Evolutionary conservation across 2,329 filamentous ascomycete genomes (phyloP).

Genomic region (Trichoderma lentiforme): DNA sequence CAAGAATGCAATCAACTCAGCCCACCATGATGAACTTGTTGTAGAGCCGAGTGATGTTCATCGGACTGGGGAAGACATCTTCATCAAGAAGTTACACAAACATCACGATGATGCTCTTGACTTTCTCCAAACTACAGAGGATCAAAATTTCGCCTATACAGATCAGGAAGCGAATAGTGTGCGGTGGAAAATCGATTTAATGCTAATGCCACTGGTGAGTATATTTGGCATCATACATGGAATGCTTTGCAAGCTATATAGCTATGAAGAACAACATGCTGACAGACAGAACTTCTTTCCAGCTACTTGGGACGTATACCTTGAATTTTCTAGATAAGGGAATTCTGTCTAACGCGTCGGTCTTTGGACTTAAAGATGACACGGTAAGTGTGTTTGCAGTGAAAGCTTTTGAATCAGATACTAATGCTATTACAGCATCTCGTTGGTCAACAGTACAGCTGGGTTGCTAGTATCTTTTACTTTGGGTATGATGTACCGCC

Average conservation of each 20-base stretch:
- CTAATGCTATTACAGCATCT: background rate
- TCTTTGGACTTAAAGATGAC: background rate
- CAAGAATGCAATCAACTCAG: background rate
- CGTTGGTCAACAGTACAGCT: background rate
- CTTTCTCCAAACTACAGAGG: background rate
- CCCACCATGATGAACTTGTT: background rate
- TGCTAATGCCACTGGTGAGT: conserved; percentile 17
- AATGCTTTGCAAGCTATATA: background rate
- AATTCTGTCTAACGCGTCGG: background rate
- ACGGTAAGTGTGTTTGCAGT: background rate
- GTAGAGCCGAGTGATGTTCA: background rate
- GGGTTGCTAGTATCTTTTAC: background rate
- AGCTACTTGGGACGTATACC: background rate
- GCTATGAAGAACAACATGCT: background rate
- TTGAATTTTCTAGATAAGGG: background rate
- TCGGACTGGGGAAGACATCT: background rate
- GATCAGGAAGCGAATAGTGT: conserved; percentile 13
- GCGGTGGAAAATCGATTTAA: conserved; percentile 19
- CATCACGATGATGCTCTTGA: background rate
- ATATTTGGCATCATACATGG: background rate
- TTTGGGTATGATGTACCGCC: background rate
- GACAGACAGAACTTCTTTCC: background rate
- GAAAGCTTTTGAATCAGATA: background rate
- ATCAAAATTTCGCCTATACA: conserved; percentile 2
- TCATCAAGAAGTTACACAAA: background rate